Conservation (phyloP, 805 yeast genomes). For the Yarrowia sp. region DNA sequence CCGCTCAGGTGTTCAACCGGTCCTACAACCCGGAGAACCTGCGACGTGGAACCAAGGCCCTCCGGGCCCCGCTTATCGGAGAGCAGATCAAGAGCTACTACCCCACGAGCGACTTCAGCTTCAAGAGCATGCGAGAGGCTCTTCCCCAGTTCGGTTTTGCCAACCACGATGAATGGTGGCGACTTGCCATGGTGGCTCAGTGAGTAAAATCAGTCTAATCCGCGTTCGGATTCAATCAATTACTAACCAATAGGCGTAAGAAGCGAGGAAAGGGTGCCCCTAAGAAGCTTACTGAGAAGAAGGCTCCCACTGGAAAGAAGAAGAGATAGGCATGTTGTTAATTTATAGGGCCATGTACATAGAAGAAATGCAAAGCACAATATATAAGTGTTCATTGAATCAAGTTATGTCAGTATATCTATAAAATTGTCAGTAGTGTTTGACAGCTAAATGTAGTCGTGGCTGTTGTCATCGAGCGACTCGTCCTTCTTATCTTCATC, state of each 20-base stretch:
- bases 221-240: background rate
- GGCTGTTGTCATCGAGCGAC: conserved; percentile 5
- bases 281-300: conserved; percentile 47
- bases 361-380: background rate
- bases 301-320: conserved; percentile 44
- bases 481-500: conserved; percentile 17
- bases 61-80: conserved; percentile 49
- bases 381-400: background rate
- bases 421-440: background rate
- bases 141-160: conserved; percentile 36
- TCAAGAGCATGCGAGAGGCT: conserved; percentile 30
- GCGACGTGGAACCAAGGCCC: conserved; percentile 50
- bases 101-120: conserved; percentile 40
- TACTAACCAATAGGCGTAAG: conserved; percentile 33
- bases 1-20: conserved; percentile 47
- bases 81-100: conserved; percentile 48
- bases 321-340: conserved; percentile 37
- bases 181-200: conserved; percentile 24
- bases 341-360: conserved; percentile 37
- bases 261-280: conserved; percentile 49
- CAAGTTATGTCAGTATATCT: background rate
- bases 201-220: conserved; percentile 11
- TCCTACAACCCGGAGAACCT: conserved; percentile 49
- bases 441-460: background rate
- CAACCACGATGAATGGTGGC: conserved; percentile 8